Conservation (phyloP, 2,329 filamentous ascomycete genomes). For the Mariannaea elegans region DNA sequence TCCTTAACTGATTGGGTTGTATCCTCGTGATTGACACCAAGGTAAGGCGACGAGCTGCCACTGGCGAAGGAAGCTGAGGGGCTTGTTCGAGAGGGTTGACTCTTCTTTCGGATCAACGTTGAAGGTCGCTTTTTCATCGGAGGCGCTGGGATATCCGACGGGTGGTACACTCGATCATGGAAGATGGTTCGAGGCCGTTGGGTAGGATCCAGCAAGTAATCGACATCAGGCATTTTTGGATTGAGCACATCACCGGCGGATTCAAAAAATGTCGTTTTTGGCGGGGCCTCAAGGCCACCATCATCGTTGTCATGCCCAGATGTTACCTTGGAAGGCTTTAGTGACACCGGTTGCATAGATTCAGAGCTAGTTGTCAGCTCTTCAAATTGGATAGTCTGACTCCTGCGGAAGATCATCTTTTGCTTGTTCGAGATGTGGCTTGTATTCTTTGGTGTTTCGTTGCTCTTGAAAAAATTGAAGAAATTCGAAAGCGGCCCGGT, state of each 20-base stretch:
- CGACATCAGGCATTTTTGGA: slow-evolving; percentile 81
- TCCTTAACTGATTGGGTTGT: slow-evolving; percentile 56
- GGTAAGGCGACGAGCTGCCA: slow-evolving; percentile 46
- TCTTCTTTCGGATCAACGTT: slow-evolving; percentile 46
- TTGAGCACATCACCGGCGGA: slow-evolving; percentile 92
- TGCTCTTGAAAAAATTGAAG: slow-evolving; percentile 77
- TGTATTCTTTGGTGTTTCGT: slow-evolving; percentile 56
- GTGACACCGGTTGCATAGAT: slow-evolving; percentile 11
- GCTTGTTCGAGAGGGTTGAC: slow-evolving; percentile 34
- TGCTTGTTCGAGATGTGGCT: slow-evolving; percentile 65
- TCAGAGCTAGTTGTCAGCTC: slow-evolving; percentile 18
- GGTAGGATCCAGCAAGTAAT: slow-evolving; percentile 85
- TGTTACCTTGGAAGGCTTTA: slow-evolving; percentile 52
- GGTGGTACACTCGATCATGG: slow-evolving; percentile 95
- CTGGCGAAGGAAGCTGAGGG: slow-evolving; percentile 34
- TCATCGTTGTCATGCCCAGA: slow-evolving; percentile 59
- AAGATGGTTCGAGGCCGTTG: slow-evolving; percentile 90
- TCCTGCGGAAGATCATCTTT: slow-evolving; percentile 77
- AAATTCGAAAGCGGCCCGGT: slow-evolving; percentile 67
- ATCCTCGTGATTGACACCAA: slow-evolving; percentile 51
- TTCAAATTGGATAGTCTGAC: slow-evolving; percentile 70
- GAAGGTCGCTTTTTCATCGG: slow-evolving; percentile 67
- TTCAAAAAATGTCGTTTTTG: slow-evolving; percentile 92
- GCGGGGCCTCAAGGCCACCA: slow-evolving; percentile 72
- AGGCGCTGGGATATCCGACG: slow-evolving; percentile 88